These are phyloP conservation scores for Cystofilobasidium ferigula DNA, from an alignment of 768 basidiomycete genomes.

Conservation along the genomic window DNA sequence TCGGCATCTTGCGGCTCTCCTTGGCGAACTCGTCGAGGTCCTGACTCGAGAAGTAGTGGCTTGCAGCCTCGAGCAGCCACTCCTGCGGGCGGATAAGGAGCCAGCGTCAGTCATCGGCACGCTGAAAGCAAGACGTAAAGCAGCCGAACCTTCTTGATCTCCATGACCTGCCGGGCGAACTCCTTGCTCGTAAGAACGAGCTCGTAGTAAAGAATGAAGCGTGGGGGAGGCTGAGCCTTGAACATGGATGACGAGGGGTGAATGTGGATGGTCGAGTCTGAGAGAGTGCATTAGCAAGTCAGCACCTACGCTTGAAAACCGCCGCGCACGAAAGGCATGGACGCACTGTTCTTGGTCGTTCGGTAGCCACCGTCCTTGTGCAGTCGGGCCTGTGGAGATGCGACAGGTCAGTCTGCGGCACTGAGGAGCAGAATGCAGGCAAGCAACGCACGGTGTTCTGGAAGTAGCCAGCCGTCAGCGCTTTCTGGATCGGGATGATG, in stretches of 20 bases:
- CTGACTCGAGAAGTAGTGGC: constrained; percentile 24
- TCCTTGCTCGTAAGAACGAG: constrained; percentile 96
- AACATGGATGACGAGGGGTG: constrained; percentile 93
- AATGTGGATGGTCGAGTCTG: constrained; percentile 84
- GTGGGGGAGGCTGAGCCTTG: constrained; percentile 87
- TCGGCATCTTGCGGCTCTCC: constrained; percentile 23
- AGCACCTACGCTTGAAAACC: background rate
- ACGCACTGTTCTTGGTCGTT: constrained; percentile 65
- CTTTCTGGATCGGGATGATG: constrained; percentile 86
- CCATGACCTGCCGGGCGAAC: constrained; percentile 95
- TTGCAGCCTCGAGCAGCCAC: constrained; percentile 14
- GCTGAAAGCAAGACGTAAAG: background rate
- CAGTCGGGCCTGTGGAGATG: constrained; percentile 56
- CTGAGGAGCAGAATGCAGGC: background rate
- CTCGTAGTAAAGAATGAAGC: constrained; percentile 86
- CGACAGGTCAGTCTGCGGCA: background rate
- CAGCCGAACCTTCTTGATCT: constrained; percentile 65
- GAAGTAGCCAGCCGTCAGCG: constrained; percentile 73
- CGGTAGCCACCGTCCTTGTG: constrained; percentile 96
- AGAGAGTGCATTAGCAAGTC: background rate
- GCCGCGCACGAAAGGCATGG: background rate
- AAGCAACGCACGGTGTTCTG: constrained; percentile 26
- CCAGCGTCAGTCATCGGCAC: too few relatives aligned
- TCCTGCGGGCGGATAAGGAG: background rate
- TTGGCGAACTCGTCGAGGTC: constrained; percentile 26